phyloP scores from a whole-genome alignment of 202 grass and related monocot genomes.

The Panicum hallii region DNA sequence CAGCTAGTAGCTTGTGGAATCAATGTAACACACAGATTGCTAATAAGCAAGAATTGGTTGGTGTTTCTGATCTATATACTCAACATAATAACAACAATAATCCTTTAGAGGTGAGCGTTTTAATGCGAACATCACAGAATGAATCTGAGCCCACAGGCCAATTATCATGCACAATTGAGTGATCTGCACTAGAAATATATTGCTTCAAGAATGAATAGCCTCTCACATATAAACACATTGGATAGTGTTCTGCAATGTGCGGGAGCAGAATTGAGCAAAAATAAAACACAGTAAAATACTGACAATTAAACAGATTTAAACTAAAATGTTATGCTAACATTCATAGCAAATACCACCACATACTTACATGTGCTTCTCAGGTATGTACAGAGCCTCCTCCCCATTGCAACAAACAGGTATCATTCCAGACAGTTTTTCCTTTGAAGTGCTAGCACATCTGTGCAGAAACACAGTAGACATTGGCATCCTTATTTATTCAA shows the following conservation, averaged over 20 bases:
- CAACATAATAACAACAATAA: neutral
- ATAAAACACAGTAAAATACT: constrained; percentile 26
- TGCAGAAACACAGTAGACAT: constrained; percentile 39
- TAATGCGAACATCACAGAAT: constrained; percentile 6
- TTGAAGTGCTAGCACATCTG: constrained; percentile 63
- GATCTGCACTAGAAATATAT: neutral
- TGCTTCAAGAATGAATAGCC: neutral
- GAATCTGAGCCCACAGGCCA: constrained; percentile 10
- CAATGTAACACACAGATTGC: constrained; percentile 11
- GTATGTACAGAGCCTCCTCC: constrained; percentile 82
- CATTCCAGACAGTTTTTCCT: constrained; percentile 56
- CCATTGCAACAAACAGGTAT: constrained; percentile 69
- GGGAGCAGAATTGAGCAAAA: neutral
- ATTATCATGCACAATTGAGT: constrained; percentile 16
- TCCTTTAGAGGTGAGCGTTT: neutral
- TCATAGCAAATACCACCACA: constrained; percentile 27
- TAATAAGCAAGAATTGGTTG: neutral
- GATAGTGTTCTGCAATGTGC: neutral
- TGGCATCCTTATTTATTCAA: constrained; percentile 38
- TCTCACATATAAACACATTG: neutral
- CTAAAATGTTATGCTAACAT: constrained; percentile 33
- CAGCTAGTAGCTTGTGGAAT: constrained; percentile 15
- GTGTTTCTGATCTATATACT: constrained; percentile 13
- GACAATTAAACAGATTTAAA: constrained; percentile 33
- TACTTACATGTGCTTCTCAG: constrained; percentile 86